Evolutionary conservation across 1,284 basidiomycete species (phyloP).

Genomic region (Ceraceosorus guamensis): DNA sequence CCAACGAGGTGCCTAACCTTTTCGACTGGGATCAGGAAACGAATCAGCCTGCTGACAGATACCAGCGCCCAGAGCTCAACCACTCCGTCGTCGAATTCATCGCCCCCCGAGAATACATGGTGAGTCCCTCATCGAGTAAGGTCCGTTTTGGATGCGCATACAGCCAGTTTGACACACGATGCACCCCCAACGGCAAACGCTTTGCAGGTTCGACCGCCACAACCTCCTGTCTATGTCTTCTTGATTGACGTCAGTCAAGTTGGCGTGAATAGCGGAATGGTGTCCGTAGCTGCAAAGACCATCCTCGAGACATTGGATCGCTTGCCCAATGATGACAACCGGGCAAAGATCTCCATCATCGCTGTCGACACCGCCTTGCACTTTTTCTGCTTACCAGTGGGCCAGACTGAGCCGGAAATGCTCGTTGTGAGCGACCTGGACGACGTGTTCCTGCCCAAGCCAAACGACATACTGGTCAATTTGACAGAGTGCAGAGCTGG

Average conservation of each 20-base stretch:
- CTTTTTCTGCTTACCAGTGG: slow-evolving; percentile 81
- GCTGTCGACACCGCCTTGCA: slow-evolving; percentile 87
- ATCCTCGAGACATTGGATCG: slow-evolving; percentile 90
- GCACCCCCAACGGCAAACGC: background rate
- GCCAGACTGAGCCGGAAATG: slow-evolving; percentile 79
- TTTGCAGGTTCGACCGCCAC: slow-evolving; percentile 72
- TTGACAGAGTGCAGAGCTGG: slow-evolving; percentile 74
- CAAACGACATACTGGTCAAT: slow-evolving; percentile 89
- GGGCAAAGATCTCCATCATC: slow-evolving; percentile 88
- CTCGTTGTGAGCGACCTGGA: slow-evolving; percentile 93
- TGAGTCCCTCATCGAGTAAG: slow-evolving; percentile 25
- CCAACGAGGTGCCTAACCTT: slow-evolving; percentile 95
- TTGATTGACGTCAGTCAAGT: slow-evolving; percentile 91
- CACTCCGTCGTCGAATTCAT: slow-evolving; percentile 90
- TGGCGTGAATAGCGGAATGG: slow-evolving; percentile 72
- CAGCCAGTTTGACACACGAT: background rate
- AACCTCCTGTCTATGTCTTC: slow-evolving; percentile 94
- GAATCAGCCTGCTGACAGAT: slow-evolving; percentile 91
- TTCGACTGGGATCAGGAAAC: slow-evolving; percentile 96
- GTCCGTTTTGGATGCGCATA: background rate
- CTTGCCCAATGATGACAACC: slow-evolving; percentile 85
- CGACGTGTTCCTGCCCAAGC: slow-evolving; percentile 95
- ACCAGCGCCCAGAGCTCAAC: slow-evolving; percentile 88
- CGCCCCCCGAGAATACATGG: slow-evolving; percentile 99
- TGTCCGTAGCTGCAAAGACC: slow-evolving; percentile 90